Conservation (phyloP, 2,329 filamentous ascomycete species). For the Aspergillus phoenicis region DNA sequence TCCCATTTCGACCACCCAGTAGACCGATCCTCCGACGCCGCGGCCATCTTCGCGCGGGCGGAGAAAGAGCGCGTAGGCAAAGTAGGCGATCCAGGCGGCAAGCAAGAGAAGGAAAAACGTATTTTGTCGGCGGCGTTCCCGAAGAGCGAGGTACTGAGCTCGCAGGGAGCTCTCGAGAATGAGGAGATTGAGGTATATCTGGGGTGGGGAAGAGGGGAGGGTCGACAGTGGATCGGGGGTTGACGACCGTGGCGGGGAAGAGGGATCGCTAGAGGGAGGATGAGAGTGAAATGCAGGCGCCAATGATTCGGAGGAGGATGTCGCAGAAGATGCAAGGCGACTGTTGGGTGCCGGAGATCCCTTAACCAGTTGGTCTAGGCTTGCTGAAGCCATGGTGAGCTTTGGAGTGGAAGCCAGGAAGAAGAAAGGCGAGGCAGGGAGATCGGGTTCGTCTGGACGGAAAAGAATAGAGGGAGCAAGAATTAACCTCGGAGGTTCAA, state of each 20-base stretch:
- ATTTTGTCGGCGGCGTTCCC: conserved; percentile 85
- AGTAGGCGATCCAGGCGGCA: conserved; percentile 76
- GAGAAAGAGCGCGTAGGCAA: conserved; percentile 88
- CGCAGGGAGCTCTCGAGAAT: conserved; percentile 94
- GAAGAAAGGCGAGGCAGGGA: conserved; percentile 5
- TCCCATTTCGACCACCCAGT: conserved; percentile 89
- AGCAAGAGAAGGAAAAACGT: conserved; percentile 87
- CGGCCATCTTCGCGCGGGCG: conserved; percentile 93
- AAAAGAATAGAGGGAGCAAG: not conserved
- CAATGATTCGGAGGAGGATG: conserved; percentile 29
- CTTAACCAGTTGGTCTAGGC: conserved; percentile 88
- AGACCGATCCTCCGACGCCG: conserved; percentile 88
- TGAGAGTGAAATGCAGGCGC: conserved; percentile 19
- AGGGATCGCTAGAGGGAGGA: conserved; percentile 36
- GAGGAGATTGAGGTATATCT: conserved; percentile 97
- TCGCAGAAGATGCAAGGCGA: conserved; percentile 37
- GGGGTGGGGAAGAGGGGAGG: conserved; percentile 85
- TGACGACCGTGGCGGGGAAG: conserved; percentile 49
- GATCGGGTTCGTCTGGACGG: no score
- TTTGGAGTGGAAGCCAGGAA: conserved; percentile 17
- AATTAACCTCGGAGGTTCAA: not conserved
- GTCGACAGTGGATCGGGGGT: conserved; percentile 72
- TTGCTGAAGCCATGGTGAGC: conserved; percentile 59
- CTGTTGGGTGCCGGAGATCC: conserved; percentile 71
- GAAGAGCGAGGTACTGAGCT: conserved; percentile 87